A percentile compares a stretch with the other conserved stretches of the same genome.
phyloP scores from a whole-genome alignment of 805 yeast species.

The Pichia sporocuriosa region DNA sequence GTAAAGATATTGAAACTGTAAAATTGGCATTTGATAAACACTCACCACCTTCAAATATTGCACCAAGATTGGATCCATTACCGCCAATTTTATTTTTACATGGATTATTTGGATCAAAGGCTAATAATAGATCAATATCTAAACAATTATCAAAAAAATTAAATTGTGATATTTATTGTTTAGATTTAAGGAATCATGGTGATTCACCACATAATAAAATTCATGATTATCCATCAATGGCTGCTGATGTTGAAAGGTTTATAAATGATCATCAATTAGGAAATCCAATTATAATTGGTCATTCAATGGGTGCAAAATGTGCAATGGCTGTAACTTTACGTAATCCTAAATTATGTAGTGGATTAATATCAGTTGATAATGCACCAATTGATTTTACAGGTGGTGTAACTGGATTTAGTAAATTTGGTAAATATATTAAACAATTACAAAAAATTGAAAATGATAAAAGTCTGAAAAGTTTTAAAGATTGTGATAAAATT shows the following conservation, averaged over 20 bases:
- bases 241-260: conserved; percentile 79
- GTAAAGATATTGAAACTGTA: conserved; percentile 39
- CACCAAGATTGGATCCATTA: conserved; percentile 3
- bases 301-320: conserved; percentile 91
- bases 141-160: conserved; percentile 43
- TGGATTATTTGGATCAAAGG: conserved; percentile 80
- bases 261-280: conserved; percentile 38
- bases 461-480: conserved; percentile 35
- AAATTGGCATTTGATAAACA: conserved; percentile 45
- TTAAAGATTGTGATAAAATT: conserved; percentile 61
- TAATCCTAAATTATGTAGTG: conserved; percentile 51
- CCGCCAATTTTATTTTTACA: conserved; percentile 73
- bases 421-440: conserved; percentile 61
- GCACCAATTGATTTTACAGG: conserved; percentile 70
- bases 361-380: conserved; percentile 78
- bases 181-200: conserved; percentile 89
- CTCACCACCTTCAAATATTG: conserved; percentile 7
- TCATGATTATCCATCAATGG: conserved; percentile 74
- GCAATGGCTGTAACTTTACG: conserved; percentile 82
- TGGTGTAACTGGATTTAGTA: conserved; percentile 31
- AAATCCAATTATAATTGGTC: conserved; percentile 65
- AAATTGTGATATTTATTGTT: conserved; percentile 53
- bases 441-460: conserved; percentile 53
- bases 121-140: conserved; percentile 79
- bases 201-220: conserved; percentile 70